phyloP scores from a whole-genome alignment of 2,329 filamentous ascomycete genomes.

The Tolypocladium paradoxum region DNA sequence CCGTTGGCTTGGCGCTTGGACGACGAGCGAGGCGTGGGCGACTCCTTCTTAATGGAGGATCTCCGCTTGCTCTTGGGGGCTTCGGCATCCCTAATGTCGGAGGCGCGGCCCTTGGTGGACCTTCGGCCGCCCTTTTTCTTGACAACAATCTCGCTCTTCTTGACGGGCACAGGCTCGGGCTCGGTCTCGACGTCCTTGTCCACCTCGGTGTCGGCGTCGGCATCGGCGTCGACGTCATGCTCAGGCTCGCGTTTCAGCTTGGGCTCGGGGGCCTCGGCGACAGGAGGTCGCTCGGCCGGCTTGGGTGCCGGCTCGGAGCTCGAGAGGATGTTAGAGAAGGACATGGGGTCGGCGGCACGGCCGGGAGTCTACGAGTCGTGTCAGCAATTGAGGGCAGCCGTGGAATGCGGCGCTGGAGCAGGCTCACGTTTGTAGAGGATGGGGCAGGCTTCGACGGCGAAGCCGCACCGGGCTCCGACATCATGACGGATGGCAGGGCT shows the following conservation, averaged over 20 bases:
- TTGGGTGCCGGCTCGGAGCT: constrained; percentile 57
- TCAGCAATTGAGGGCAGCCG: neutral
- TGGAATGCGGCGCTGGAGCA: neutral
- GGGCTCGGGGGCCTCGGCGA: constrained; percentile 16
- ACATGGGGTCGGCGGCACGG: constrained; percentile 80
- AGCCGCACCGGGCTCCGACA: constrained; percentile 28
- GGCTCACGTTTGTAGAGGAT: constrained; percentile 21
- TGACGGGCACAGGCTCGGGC: constrained; percentile 14
- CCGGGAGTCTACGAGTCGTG: constrained; percentile 48
- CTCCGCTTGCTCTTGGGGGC: constrained; percentile 39
- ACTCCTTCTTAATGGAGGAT: constrained; percentile 37
- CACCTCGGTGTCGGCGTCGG: constrained; percentile 20
- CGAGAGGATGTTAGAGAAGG: constrained; percentile 88
- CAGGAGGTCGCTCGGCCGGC: constrained; percentile 35
- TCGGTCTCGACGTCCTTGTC: constrained; percentile 26
- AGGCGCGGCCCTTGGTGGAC: constrained; percentile 38
- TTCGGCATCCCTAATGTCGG: constrained; percentile 39
- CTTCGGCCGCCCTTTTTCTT: constrained; percentile 23
- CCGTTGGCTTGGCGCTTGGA: constrained; percentile 52
- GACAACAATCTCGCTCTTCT: constrained; percentile 13
- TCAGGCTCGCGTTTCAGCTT: constrained; percentile 10
- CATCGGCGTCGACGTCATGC: constrained; percentile 7
- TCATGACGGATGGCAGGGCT: constrained; percentile 23
- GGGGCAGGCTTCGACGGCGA: constrained; percentile 28
- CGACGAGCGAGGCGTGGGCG: constrained; percentile 35